Evolutionary conservation across 2,329 filamentous ascomycete species (phyloP), one percentile per base, ranked within the genome.

Genomic region (Penicillium sp.): DNA sequence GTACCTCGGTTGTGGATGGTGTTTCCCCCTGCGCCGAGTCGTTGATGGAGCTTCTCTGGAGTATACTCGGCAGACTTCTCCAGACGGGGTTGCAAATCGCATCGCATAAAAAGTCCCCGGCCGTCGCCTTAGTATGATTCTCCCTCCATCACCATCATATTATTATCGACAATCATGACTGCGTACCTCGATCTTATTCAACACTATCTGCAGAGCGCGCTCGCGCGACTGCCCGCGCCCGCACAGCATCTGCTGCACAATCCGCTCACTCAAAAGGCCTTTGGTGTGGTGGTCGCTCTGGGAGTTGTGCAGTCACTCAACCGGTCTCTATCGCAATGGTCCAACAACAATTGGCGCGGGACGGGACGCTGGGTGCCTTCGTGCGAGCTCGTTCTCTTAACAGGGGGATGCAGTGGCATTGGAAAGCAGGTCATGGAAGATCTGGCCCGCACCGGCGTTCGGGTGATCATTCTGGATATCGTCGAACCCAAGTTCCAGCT

Each of bases 381-480:
- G 8, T 50, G 48, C 17, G 65, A 68, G 47, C 38, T 68, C 13
- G 57, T 67, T 4, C 51, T 69, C 4, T 7, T 68, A 13, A 65
- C 64, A 0, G 65, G 65, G 6, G 65, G 65, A 5, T 59, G 56
- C 43, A 62, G 60, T 31, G 65, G 64, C 3, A 69, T 69, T 20
- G 65, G 65, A 25, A 64, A 63, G 39, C 58, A 65, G 38, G 53
- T 67, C 37, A 56, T 64, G 50, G 38, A 54, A 4, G 58, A 64
- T 29, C 39, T 69, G 10, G 50, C 60, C 3, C 31, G 43, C 14
- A 48, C 36, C 4, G 60, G 60, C 2, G 50, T 61, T 19, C 59
- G 54, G 3, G 61, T 68, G 3, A 46, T 65, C n/a, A 59, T 69
- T 29, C 45, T 65, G 2, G 65, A 69, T 37, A 57, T 68, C 21